Percentiles rank a stretch among this genome's conserved stretches.
phyloP scores from a whole-genome alignment of 352 stramenopile genomes.

The Pythium phragmiticola region DNA sequence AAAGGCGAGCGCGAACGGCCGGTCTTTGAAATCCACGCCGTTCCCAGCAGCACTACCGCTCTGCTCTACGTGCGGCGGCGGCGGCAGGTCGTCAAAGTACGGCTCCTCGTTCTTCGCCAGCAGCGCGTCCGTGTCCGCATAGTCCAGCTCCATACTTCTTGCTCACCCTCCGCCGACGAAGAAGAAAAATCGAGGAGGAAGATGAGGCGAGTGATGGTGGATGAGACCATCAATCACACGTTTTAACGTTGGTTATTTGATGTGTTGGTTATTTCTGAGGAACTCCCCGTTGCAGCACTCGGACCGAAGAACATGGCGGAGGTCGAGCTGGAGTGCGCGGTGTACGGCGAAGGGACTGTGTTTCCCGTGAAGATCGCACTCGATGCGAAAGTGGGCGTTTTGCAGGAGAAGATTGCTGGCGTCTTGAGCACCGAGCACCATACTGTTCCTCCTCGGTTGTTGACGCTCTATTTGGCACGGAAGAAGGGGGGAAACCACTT shows the following conservation, averaged over 20 bases:
- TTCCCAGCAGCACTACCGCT: constrained; percentile 13
- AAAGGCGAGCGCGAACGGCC: constrained; percentile 63
- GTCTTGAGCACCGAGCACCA: not conserved
- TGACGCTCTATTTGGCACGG: constrained; percentile 21
- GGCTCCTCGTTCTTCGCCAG: constrained; percentile 49
- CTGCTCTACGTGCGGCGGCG: constrained; percentile 5
- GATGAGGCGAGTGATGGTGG: constrained; percentile 16
- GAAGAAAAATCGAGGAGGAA: not conserved
- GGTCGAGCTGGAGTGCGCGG: constrained; percentile 10
- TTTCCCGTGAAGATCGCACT: constrained; percentile 7
- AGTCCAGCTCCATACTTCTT: constrained; percentile 52
- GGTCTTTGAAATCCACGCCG: constrained; percentile 63
- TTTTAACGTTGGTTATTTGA: constrained; percentile 21
- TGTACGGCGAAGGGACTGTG: constrained; percentile 16
- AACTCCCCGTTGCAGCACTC: no score
- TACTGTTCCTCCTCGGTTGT: constrained; percentile 3
- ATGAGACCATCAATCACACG: not conserved
- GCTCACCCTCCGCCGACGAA: not conserved
- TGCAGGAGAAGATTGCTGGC: constrained; percentile 8
- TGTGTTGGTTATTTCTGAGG: constrained; percentile 4
- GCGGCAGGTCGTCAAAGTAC: constrained; percentile 17
- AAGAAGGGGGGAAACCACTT: constrained; percentile 11
- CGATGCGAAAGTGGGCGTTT: constrained; percentile 15
- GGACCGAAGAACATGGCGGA: not conserved
- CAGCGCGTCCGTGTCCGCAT: constrained; percentile 56